Base-by-base conservation (phyloP, 2,329 filamentous ascomycete genomes). In the Neopestalotiopsis rosae region DNA sequence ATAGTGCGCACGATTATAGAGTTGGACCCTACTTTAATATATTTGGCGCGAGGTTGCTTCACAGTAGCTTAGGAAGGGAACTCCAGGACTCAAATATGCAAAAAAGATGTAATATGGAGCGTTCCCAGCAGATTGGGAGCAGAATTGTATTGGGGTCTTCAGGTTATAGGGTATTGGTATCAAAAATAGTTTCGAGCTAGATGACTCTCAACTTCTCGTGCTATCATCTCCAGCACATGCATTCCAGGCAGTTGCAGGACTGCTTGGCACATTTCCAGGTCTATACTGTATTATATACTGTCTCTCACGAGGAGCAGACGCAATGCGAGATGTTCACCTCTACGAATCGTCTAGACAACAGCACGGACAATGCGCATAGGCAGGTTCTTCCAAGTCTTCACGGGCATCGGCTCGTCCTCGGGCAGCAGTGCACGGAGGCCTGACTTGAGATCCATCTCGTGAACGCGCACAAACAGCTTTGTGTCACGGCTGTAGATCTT, bases 361-460 rank as follows among this genome's bases (percentile, higher is more conserved):
- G 73, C 76, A 13, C 75, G 76, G 40, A 78, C 5, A 2, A 80
- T 72, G 14, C 82, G 80, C 65, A 73, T 72, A 5, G 81, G 79
- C 62, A 81, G 72, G 68, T 79, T 81, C 32, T 64, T 71, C 79
- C 78, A 82, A 1, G 80, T 80, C 74, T 79, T 74, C 52, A 73
- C 72, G 17, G 70, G 69, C 12, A 75, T 61, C 5, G 76, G 75
- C 10, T 81, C 79, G 12, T 81, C 79, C 4, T 86, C 85, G 75
- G 84, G 86, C 67, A 89, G 82, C 64, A 88, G 80, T 72, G 87
- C 83, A 61, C 88, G 83, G 65, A 87, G 82, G 45, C 89, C 90
- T 40, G 84, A 84, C 75, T 87, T 87, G 68, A 92, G 84, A 72
- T 92, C 90, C 70, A 92, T 90, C 63, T 91, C 84, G 52, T 80